phyloP scores from a whole-genome alignment of 352 stramenopile species.

The Phytophthora melonis region DNA sequence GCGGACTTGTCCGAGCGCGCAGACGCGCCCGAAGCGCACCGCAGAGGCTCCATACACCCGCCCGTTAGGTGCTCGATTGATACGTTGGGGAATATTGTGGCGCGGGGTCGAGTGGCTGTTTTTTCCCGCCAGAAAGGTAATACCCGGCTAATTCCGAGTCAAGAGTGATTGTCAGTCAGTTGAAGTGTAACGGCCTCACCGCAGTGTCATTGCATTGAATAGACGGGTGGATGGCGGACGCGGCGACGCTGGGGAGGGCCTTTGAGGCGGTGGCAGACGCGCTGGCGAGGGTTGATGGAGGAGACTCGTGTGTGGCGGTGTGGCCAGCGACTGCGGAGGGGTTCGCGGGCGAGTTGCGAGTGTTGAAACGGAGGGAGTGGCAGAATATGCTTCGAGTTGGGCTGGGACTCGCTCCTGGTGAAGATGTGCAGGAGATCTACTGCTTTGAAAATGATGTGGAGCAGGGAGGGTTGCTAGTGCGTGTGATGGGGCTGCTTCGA shows the following conservation, averaged over 20 bases:
- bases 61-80: background rate
- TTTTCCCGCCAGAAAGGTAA: slow-evolving; percentile 23
- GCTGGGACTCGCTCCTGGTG: slow-evolving; percentile 34
- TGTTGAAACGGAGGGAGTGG: slow-evolving; percentile 47
- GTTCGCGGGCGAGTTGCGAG: slow-evolving; percentile 33
- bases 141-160: slow-evolving; percentile 2
- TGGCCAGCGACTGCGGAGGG: slow-evolving; percentile 11
- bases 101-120: background rate
- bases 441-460: slow-evolving; percentile 44
- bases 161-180: slow-evolving; percentile 18
- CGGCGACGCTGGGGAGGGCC: background rate
- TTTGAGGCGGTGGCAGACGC: slow-evolving; percentile 5
- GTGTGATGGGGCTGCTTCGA: slow-evolving; percentile 33
- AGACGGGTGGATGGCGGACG: background rate
- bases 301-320: slow-evolving; percentile 13
- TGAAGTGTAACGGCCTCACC: slow-evolving; percentile 17
- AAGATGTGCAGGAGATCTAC: slow-evolving; percentile 40
- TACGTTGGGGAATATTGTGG: slow-evolving; percentile 19
- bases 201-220: background rate
- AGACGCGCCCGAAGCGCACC: background rate
- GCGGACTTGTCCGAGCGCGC: slow-evolving; percentile 28
- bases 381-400: slow-evolving; percentile 36
- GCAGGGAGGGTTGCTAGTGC: slow-evolving; percentile 36
- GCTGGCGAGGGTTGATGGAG: background rate
- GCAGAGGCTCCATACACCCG: slow-evolving; percentile 18